Base-by-base conservation (phyloP, 208 protist genomes). In the Trypanosoma grayi region DNA sequence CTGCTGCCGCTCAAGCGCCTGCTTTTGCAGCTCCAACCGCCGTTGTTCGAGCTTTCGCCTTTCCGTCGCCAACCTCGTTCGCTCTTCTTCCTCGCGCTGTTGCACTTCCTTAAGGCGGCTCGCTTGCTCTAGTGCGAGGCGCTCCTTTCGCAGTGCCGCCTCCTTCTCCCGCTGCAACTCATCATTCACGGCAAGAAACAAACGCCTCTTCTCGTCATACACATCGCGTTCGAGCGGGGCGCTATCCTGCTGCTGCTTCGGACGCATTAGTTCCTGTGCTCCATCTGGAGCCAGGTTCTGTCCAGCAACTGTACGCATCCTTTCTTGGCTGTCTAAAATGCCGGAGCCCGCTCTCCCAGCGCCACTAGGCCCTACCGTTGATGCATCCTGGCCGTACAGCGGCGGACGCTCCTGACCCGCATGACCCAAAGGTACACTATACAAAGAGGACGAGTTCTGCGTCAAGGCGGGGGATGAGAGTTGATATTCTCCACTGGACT, bases 81-180 rank as follows among this genome's bases (percentile, higher is more conserved):
- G 70, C 39, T 81, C 75, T 13, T 73, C 77, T 22, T 76, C 81
- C 55, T 55, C 72, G 39, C 3, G 68, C 51, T 9, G 62, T 45
- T 41, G 75, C 58, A 1, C 30, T 37, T 57, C 61, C 33, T 54
- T 67, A 3, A 66, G 56, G 4, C 68, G 66, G 24, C 60, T 70
- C 18, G 56, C 65, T 27, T 70, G 69, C 51, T 74, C 61, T 14
- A 25, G 47, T 46, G 20, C 39, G 13, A 53, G 36, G n/a, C 73
- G 52, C 45, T 80, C 73, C 31, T 75, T 51, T 59, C 59, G 52
- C 53, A 86, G 64, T 14, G 69, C 56, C 10, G 16, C 33, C 16
- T 68, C 43, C 55, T 77, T 81, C 34, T 85, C 75, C n/a, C 56
- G 55, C 54, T 73, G 72, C 13, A 85, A 46, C 14, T 72, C 47